Evolutionary conservation across 2,329 filamentous ascomycete species (phyloP), one percentile per base, ranked within the genome.

Genomic region (Pseudogymnoascus sp.): DNA sequence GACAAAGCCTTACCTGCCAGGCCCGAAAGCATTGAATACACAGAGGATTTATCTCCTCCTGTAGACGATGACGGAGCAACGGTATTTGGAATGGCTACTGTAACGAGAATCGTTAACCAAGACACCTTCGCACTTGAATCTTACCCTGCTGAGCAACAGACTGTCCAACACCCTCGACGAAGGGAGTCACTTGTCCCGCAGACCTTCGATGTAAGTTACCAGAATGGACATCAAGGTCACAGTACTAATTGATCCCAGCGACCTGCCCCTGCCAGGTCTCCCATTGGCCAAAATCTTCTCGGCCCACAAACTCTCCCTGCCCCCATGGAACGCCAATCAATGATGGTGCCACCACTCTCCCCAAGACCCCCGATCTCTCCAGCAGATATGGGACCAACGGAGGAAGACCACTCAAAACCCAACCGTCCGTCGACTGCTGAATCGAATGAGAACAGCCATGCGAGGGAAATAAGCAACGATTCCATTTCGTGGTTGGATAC

Each of bases 401-500:
- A 41, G 2, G 60, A 25, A 41, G 36, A 53, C 18, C 60, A 59
- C 20, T 41, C 53, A 33, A 33, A 37, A 22, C 47, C 47, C 66
- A 68, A 65, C 60, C 67, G 65, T 53, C 61, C 67, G 65, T 57
- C 71, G 60, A 73, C 67, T 66, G 67, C 30, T 71, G 73, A 61
- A 66, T 71, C 64, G 66, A 72, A 64, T 64, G 63, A 68, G 67
- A 66, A 64, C 67, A 62, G 50, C 63, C 82, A 85, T 66, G 73
- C 73, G 20, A 75, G 84, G 63, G 85, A 83, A 22, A 80, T 82
- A 9, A 93, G 90, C 69, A 86, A 88, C 64, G 90, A 91, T 71
- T 90, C 89, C 4, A 91, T 89, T 59, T 96, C 91, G 0, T 96
- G 92, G 92, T 75, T 96, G n/a, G 90, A 96, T 70, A 93, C 91